phyloP scores from a whole-genome alignment of 306 rosid genomes.

The Pyrus betulifolia region DNA sequence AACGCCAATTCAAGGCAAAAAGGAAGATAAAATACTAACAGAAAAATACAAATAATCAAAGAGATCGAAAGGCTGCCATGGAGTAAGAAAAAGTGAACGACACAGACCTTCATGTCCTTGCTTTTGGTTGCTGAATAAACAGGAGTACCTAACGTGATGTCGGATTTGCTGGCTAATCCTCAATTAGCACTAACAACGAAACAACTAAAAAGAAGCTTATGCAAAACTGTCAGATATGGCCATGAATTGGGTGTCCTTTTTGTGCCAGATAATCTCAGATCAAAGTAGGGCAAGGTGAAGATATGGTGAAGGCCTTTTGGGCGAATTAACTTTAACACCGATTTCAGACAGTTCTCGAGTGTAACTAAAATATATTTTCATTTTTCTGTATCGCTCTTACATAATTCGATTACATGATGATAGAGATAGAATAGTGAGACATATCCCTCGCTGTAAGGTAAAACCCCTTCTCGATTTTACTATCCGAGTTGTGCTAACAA shows the following conservation, averaged over 20 bases:
- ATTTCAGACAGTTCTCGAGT: too few species aligned
- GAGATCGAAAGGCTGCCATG: neutral
- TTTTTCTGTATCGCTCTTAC: too few species aligned
- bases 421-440: too few species aligned
- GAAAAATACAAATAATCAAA: neutral
- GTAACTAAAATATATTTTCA: too few species aligned
- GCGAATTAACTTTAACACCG: neutral
- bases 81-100: neutral
- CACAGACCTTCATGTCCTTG: neutral
- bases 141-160: conserved; percentile 10
- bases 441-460: too few species aligned
- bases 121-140: neutral
- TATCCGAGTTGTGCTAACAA: neutral
- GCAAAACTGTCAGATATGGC: too few species aligned
- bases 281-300: neutral
- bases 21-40: neutral
- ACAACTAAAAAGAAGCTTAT: too few species aligned
- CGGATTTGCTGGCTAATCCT: conserved; percentile 1
- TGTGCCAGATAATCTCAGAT: neutral
- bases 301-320: neutral
- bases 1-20: neutral
- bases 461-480: neutral
- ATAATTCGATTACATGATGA: neutral
- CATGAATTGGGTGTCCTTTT: neutral
- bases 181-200: neutral